A percentile compares a stretch with the other conserved stretches of the same genome.
These are phyloP conservation scores for Fragaria iinumae DNA, from an alignment of 306 rosid genomes.

Conservation along the genomic window DNA sequence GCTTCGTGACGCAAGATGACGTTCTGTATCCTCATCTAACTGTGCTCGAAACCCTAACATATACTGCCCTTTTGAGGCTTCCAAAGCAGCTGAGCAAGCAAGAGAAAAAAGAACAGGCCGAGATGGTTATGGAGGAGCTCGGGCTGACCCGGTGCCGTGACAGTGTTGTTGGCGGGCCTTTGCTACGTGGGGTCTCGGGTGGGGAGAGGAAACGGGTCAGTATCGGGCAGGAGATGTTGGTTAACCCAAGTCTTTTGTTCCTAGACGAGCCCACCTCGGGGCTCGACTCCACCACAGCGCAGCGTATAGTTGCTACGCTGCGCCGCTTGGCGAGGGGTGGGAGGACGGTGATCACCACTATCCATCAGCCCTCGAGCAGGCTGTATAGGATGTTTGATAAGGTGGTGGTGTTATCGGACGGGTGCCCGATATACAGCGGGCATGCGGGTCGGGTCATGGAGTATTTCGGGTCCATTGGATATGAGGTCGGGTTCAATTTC, in stretches of 20 bases:
- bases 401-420: constrained; percentile 66
- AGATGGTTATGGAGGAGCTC: constrained; percentile 51
- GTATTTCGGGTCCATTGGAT: constrained; percentile 62
- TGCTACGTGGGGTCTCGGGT: constrained; percentile 71
- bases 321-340: constrained; percentile 53
- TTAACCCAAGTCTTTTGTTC: constrained; percentile 72
- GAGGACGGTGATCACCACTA: constrained; percentile 72
- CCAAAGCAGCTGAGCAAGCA: constrained; percentile 49
- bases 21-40: constrained; percentile 81
- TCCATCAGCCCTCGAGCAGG: constrained; percentile 84
- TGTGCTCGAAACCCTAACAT: constrained; percentile 65
- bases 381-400: constrained; percentile 76
- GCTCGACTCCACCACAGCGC: constrained; percentile 79
- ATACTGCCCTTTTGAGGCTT: constrained; percentile 58
- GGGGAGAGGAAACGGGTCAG: constrained; percentile 86
- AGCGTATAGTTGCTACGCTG: constrained; percentile 49
- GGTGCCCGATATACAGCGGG: constrained; percentile 68
- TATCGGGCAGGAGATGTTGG: constrained; percentile 83
- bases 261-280: constrained; percentile 91
- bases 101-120: constrained; percentile 61
- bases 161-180: constrained; percentile 45
- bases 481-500: constrained; percentile 53
- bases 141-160: constrained; percentile 64
- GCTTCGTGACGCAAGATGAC: constrained; percentile 80
- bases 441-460: constrained; percentile 61